These are phyloP conservation scores for Parmales sp. DNA, from an alignment of 108 stramenopile genomes.

Conservation along the genomic window DNA sequence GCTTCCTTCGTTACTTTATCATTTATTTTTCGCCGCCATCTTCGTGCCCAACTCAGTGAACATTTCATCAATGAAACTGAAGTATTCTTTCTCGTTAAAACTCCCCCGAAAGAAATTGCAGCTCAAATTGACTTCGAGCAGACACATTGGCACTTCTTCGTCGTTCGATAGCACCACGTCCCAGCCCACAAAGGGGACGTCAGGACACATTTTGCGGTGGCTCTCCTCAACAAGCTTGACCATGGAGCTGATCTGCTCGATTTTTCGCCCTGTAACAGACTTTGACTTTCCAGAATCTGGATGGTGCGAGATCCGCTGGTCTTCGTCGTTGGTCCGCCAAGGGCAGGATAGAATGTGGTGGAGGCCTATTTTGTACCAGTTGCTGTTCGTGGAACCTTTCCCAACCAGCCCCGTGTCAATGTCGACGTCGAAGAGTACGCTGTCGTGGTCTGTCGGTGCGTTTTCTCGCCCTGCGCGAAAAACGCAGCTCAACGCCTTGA, in stretches of 20 bases:
- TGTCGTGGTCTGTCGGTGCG: constrained; percentile 88
- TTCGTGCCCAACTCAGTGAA: too few relatives aligned
- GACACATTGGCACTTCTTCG: constrained; percentile 54
- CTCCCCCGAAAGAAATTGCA: constrained; percentile 78
- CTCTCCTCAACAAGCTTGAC: constrained; percentile 54
- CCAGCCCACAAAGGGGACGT: constrained; percentile 74
- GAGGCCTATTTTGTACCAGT: constrained; percentile 89
- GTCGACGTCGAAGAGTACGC: constrained; percentile 93
- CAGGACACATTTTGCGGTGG: constrained; percentile 65
- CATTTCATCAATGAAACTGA: too few relatives aligned
- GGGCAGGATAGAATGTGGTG: constrained; percentile 39
- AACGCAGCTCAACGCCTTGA: constrained; percentile 80
- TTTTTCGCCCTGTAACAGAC: too few relatives aligned
- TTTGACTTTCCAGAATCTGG: too few relatives aligned
- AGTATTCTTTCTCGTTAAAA: constrained; percentile 61
- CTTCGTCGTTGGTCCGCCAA: constrained; percentile 54
- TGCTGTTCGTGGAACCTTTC: constrained; percentile 88
- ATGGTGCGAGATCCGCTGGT: constrained; percentile 53
- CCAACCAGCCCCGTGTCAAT: constrained; percentile 59
- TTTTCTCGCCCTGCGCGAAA: constrained; percentile 83
- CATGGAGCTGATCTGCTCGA: constrained; percentile 58
- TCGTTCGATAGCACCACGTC: constrained; percentile 68
- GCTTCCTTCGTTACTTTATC: too few relatives aligned
- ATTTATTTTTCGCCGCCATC: too few relatives aligned
- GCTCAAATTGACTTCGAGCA: constrained; percentile 67